Conservation (phyloP, 2,329 filamentous ascomycete species). For the Nothomitra cinnamomea region DNA sequence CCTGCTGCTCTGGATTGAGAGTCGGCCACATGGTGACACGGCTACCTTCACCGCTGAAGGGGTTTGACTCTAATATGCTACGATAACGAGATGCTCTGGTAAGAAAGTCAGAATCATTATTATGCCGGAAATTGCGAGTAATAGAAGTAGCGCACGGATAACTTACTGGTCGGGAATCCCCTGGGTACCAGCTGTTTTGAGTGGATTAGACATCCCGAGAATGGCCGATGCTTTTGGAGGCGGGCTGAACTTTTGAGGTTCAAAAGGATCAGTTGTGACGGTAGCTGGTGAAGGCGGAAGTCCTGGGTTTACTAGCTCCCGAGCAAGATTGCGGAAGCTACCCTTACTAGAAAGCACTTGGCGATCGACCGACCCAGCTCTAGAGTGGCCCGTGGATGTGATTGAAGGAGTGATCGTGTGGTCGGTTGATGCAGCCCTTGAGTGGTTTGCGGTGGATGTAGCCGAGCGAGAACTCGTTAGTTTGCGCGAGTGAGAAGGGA, state of each 20-base stretch:
- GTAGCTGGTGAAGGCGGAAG: slow-evolving; percentile 6
- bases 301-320: slow-evolving; percentile 5
- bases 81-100: not conserved
- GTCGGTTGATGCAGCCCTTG: not conserved
- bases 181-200: no score
- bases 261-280: slow-evolving; percentile 9
- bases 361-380: not conserved
- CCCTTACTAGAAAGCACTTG: not conserved
- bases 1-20: not conserved
- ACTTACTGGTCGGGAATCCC: slow-evolving; percentile 7
- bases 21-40: slow-evolving; percentile 1
- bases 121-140: not conserved
- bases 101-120: not conserved
- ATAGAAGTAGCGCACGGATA: slow-evolving; percentile 5
- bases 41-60: not conserved
- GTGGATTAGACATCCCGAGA: not conserved
- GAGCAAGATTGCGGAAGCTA: slow-evolving; percentile 7
- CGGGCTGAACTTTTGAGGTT: slow-evolving; percentile 12
- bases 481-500: not conserved
- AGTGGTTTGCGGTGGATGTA: not conserved
- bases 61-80: slow-evolving; percentile 3
- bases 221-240: not conserved
- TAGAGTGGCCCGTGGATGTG: not conserved
- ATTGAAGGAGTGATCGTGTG: not conserved
- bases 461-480: not conserved